Conservation (phyloP, 345 rosid genomes). For the Eucalyptus pumila region DNA sequence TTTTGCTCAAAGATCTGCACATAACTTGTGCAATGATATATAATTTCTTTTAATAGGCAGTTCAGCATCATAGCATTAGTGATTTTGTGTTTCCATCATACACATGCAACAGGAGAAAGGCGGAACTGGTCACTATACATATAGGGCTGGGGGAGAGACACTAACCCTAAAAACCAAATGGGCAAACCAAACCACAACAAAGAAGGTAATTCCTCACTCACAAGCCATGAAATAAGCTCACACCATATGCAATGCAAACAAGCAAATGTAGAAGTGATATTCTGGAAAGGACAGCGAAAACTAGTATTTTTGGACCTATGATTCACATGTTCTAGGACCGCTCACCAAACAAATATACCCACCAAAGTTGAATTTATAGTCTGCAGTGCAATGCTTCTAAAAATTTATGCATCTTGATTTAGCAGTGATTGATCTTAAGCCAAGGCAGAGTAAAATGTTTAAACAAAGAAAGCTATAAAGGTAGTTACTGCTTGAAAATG, state of each 20-base stretch:
- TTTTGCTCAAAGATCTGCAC: not conserved
- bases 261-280: not conserved
- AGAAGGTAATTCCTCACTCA: not conserved
- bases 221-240: not conserved
- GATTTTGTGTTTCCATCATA: not conserved
- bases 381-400: not conserved
- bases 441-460: not conserved
- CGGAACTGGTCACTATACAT: not conserved
- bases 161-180: not conserved
- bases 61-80: not conserved
- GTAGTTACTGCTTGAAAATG: not conserved
- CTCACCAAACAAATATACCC: not conserved
- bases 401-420: not conserved
- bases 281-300: not conserved
- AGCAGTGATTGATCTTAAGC: not conserved
- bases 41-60: not conserved
- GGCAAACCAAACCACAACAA: not conserved
- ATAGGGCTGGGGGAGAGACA: not conserved
- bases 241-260: not conserved
- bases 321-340: not conserved
- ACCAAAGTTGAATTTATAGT: not conserved
- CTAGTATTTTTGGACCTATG: not conserved
- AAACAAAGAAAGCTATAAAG: not conserved
- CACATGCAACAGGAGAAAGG: not conserved
- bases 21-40: not conserved